These are phyloP conservation scores for Coemansia sp. DNA, from an alignment of 192 early-diverging fungal species.

Conservation along the genomic window DNA sequence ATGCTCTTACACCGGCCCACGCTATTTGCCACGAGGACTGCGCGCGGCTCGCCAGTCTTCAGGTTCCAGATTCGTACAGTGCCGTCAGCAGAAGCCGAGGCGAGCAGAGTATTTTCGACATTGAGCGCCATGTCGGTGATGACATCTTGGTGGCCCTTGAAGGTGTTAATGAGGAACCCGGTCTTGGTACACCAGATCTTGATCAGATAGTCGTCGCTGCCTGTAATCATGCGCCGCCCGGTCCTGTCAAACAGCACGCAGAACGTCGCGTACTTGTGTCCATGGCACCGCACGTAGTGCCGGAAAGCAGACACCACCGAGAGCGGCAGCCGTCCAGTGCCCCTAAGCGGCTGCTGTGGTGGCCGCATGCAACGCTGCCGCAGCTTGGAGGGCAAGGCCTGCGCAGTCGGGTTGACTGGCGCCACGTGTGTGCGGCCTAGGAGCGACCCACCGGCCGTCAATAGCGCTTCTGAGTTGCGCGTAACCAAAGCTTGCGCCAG, in stretches of 20 bases:
- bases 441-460: slow-evolving; percentile 43
- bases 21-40: slow-evolving; percentile 58
- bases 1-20: slow-evolving; percentile 61
- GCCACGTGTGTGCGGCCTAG: slow-evolving; percentile 35
- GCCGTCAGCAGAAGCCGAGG: slow-evolving; percentile 77
- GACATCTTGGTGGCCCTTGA: slow-evolving; percentile 79
- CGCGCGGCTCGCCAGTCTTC: slow-evolving; percentile 68
- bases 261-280: slow-evolving; percentile 78
- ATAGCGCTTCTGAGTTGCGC: slow-evolving; percentile 25
- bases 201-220: slow-evolving; percentile 86
- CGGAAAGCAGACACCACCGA: slow-evolving; percentile 32
- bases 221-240: slow-evolving; percentile 75
- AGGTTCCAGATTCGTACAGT: slow-evolving; percentile 79
- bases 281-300: slow-evolving; percentile 67
- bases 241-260: slow-evolving; percentile 79
- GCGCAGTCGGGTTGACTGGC: slow-evolving; percentile 24
- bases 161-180: slow-evolving; percentile 77
- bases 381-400: not conserved
- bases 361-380: not conserved
- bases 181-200: slow-evolving; percentile 84
- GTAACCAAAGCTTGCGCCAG: slow-evolving; percentile 31
- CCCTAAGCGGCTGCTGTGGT: not conserved
- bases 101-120: slow-evolving; percentile 77
- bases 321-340: not conserved
- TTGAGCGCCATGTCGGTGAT: slow-evolving; percentile 81